Conservation (phyloP, 495 filamentous ascomycete species). For the Sabuloglossum arenarium region DNA sequence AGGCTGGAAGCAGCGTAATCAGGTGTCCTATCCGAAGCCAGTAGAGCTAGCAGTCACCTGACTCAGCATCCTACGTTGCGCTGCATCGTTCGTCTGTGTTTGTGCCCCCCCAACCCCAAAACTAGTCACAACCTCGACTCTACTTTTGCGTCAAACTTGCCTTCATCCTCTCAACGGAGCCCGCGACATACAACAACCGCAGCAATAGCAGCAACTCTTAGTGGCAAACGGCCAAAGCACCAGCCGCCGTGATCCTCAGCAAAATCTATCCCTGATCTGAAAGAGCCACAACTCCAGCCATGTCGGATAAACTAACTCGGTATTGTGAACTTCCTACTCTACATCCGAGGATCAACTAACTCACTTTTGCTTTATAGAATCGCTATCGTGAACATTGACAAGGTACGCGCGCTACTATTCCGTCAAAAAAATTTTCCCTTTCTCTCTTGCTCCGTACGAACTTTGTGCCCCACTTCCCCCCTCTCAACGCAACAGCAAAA, state of each 20-base stretch:
- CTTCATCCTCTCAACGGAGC: background rate
- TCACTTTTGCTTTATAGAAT: constrained; percentile 39
- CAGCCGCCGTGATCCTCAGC: background rate
- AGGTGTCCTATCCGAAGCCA: background rate
- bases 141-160: background rate
- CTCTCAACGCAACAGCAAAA: background rate
- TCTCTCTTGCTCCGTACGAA: background rate
- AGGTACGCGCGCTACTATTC: constrained; percentile 33
- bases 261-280: background rate
- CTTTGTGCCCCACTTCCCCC: constrained; percentile 8
- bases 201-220: background rate
- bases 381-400: constrained; percentile 93
- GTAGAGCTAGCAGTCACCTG: background rate
- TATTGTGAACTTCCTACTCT: constrained; percentile 18
- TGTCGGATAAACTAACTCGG: constrained; percentile 80
- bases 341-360: constrained; percentile 11
- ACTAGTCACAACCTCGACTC: background rate
- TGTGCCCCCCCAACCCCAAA: background rate
- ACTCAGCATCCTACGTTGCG: too few relatives aligned
- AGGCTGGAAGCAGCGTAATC: background rate
- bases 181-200: background rate
- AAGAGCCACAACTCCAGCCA: background rate
- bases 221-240: background rate
- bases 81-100: too few relatives aligned
- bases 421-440: background rate